These are phyloP conservation scores for Blastocystis sp. DNA, from an alignment of 352 stramenopile genomes.

Conservation along the genomic window DNA sequence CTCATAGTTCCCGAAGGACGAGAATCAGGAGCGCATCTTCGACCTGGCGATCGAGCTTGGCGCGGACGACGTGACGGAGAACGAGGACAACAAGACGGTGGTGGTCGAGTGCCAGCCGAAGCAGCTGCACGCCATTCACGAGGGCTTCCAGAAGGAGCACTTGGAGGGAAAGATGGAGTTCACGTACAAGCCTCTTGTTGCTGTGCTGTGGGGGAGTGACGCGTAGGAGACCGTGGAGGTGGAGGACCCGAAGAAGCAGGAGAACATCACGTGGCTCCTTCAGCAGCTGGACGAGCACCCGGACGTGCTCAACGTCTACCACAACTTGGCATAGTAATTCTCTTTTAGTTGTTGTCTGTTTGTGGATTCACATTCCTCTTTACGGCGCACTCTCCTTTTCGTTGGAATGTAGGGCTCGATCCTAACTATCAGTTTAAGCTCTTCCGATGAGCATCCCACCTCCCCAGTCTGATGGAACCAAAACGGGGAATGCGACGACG, in stretches of 20 bases:
- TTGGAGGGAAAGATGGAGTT: conserved; percentile 62
- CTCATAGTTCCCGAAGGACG: conserved; percentile 55
- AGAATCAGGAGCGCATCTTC: conserved; percentile 63
- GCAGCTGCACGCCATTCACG: conserved; percentile 35
- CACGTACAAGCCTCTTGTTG: conserved; percentile 42
- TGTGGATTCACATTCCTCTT: background rate
- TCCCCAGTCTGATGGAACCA: too few relatives aligned
- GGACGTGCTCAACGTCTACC: conserved; percentile 63
- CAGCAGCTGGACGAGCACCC: conserved; percentile 68
- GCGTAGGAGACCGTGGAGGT: conserved; percentile 52
- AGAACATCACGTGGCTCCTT: conserved; percentile 62
- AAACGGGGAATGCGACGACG: too few relatives aligned
- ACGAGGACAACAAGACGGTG: conserved; percentile 45
- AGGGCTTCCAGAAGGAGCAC: conserved; percentile 50
- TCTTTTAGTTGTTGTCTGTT: background rate
- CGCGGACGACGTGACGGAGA: conserved; percentile 46
- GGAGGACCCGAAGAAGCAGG: conserved; percentile 41
- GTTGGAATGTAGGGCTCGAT: too few relatives aligned
- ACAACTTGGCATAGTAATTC: conserved; percentile 35
- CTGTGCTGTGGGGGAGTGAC: background rate
- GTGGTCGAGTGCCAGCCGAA: conserved; percentile 57
- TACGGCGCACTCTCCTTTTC: too few relatives aligned
- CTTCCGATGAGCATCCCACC: too few relatives aligned
- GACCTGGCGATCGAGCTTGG: conserved; percentile 43
- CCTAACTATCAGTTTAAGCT: too few relatives aligned